Conservation (phyloP, 371 early-diverging fungal species). For the Funneliformis caledonium region DNA sequence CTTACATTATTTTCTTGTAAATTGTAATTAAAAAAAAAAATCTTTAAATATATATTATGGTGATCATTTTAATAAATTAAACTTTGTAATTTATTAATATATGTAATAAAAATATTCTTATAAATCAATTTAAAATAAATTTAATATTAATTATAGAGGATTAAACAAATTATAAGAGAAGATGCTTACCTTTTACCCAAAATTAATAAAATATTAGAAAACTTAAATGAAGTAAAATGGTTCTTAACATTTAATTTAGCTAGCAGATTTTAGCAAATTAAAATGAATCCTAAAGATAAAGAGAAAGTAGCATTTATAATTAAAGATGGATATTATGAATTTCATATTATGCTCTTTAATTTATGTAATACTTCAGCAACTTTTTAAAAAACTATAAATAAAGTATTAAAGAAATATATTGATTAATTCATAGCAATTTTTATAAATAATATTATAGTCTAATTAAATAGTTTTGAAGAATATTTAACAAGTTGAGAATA, state of each 20-base stretch:
- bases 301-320: conserved; percentile 54
- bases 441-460: background rate
- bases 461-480: background rate
- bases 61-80: too few species aligned
- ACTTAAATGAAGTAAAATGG: conserved; percentile 40
- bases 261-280: conserved; percentile 53
- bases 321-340: conserved; percentile 48
- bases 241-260: conserved; percentile 51
- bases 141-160: too few species aligned
- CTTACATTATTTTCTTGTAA: too few species aligned
- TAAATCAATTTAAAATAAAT: too few species aligned
- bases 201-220: conserved; percentile 49
- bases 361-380: conserved; percentile 51
- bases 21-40: too few species aligned
- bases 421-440: conserved; percentile 9
- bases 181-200: conserved; percentile 44
- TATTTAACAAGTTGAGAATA: background rate
- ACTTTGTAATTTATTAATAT: too few species aligned
- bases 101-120: too few species aligned
- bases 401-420: conserved; percentile 43
- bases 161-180: background rate
- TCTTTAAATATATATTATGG: too few species aligned
- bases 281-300: conserved; percentile 39
- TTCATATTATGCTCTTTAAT: conserved; percentile 48
- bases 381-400: conserved; percentile 48